phyloP scores from a whole-genome alignment of 2,329 filamentous ascomycete species.

The Aureobasidium sp. region DNA sequence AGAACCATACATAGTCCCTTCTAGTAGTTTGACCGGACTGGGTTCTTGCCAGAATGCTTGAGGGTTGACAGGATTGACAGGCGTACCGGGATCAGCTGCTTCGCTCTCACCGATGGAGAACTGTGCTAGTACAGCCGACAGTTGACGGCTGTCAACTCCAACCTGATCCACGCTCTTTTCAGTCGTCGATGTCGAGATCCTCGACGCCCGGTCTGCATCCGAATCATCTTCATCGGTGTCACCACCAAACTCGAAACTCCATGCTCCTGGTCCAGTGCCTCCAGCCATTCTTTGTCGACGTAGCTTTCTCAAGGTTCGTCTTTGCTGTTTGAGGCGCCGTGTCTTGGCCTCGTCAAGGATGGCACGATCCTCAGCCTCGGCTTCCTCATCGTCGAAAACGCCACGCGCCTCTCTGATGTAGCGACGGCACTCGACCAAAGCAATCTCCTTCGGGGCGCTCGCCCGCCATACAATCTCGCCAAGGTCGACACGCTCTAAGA shows the following conservation, averaged over 20 bases:
- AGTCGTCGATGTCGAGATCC: conserved; percentile 29
- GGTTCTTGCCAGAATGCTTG: conserved; percentile 2
- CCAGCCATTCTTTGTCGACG: conserved; percentile 26
- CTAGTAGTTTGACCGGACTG: conserved; percentile 37
- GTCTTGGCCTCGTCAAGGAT: conserved; percentile 40
- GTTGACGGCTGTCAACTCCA: conserved; percentile 3
- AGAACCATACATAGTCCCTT: conserved; percentile 70
- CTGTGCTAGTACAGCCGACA: conserved; percentile 10
- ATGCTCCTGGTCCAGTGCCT: conserved; percentile 52
- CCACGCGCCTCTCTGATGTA: conserved; percentile 63
- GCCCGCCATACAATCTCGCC: conserved; percentile 93
- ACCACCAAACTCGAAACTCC: conserved; percentile 77
- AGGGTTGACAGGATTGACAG: conserved; percentile 10
- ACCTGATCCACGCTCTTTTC: conserved; percentile 10
- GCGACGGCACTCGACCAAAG: conserved; percentile 71
- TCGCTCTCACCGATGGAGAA: conserved; percentile 4
- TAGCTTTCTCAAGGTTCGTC: conserved; percentile 32
- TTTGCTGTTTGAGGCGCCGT: conserved; percentile 49
- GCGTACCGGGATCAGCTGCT: conserved; percentile 14
- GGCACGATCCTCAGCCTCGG: conserved; percentile 37
- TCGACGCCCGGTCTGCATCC: conserved; percentile 30
- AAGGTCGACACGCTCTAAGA: conserved; percentile 88
- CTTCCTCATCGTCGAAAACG: conserved; percentile 36
- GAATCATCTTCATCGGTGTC: conserved; percentile 48
- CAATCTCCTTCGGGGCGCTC: conserved; percentile 76